phyloP scores from a whole-genome alignment of 345 rosid genomes.

The Dovyalis caffra region DNA sequence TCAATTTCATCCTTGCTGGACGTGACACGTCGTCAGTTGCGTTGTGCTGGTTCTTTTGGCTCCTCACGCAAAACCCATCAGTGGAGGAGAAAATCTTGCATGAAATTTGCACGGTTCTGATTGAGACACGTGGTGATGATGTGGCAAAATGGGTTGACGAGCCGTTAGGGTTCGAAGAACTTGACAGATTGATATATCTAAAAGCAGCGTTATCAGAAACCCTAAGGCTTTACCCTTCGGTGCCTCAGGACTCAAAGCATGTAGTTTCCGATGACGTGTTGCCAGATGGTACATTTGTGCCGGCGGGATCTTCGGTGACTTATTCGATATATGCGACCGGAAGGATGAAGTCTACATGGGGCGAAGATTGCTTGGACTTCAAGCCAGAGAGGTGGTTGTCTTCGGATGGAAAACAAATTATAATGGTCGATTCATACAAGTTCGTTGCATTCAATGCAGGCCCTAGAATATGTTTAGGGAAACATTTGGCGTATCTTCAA shows the following conservation, averaged over 20 bases:
- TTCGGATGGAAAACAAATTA: slow-evolving; percentile 43
- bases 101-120: slow-evolving; percentile 60
- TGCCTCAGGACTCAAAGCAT: slow-evolving; percentile 88
- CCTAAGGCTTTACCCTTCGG: slow-evolving; percentile 83
- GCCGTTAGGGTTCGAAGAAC: slow-evolving; percentile 71
- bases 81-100: slow-evolving; percentile 69
- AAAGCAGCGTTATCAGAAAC: slow-evolving; percentile 92
- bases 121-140: slow-evolving; percentile 70
- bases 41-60: slow-evolving; percentile 90
- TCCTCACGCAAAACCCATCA: slow-evolving; percentile 53
- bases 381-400: slow-evolving; percentile 91
- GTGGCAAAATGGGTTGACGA: slow-evolving; percentile 58
- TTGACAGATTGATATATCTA: slow-evolving; percentile 65
- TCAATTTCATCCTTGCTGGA: slow-evolving; percentile 92
- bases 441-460: slow-evolving; percentile 96
- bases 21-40: slow-evolving; percentile 97
- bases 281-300: slow-evolving; percentile 89
- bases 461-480: slow-evolving; percentile 83
- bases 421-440: slow-evolving; percentile 64
- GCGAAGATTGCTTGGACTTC: slow-evolving; percentile 81
- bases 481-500: slow-evolving; percentile 79
- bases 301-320: slow-evolving; percentile 88
- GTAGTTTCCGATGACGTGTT: slow-evolving; percentile 70
- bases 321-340: slow-evolving; percentile 89
- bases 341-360: slow-evolving; percentile 87